A percentile compares a stretch with the other conserved stretches of the same genome.
Conservation (phyloP, 108 stramenopile species). For the Skeletonema potamos region DNA sequence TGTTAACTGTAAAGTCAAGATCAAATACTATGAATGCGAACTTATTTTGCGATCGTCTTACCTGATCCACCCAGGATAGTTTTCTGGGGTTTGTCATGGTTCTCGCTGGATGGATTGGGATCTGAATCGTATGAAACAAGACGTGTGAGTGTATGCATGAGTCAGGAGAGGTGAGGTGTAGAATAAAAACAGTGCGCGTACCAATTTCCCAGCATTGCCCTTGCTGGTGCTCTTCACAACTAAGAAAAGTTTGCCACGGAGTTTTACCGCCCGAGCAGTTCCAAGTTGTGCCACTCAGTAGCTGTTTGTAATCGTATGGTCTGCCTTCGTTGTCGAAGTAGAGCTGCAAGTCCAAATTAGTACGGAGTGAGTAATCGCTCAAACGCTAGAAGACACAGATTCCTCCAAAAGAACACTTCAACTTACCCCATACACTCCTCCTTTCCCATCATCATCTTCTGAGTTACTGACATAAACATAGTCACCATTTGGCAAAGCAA, state of each 20-base stretch:
- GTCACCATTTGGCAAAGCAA: not conserved
- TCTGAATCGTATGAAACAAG: slow-evolving; percentile 3
- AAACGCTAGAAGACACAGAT: too few relatives aligned
- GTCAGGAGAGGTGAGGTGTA: not conserved
- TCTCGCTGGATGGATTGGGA: slow-evolving; percentile 27
- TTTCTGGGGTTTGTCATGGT: slow-evolving; percentile 6
- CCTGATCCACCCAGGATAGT: slow-evolving; percentile 15
- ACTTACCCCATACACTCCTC: not conserved
- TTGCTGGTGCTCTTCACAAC: not conserved
- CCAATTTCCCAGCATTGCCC: not conserved
- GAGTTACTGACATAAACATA: not conserved
- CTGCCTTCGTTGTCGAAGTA: not conserved
- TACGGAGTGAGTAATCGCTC: not conserved
- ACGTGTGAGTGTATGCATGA: not conserved
- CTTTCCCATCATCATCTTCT: not conserved
- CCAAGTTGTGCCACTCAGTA: slow-evolving; percentile 26
- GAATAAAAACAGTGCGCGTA: too few relatives aligned
- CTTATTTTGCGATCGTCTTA: not conserved
- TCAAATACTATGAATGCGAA: not conserved
- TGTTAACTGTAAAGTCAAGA: not conserved
- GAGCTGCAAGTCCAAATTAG: not conserved
- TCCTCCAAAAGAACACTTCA: not conserved
- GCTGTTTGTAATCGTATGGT: slow-evolving; percentile 25
- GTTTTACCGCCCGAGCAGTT: slow-evolving; percentile 53
- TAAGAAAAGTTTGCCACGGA: not conserved